Conservation (phyloP, 1,284 basidiomycete genomes). For the Tremellales sp. region DNA sequence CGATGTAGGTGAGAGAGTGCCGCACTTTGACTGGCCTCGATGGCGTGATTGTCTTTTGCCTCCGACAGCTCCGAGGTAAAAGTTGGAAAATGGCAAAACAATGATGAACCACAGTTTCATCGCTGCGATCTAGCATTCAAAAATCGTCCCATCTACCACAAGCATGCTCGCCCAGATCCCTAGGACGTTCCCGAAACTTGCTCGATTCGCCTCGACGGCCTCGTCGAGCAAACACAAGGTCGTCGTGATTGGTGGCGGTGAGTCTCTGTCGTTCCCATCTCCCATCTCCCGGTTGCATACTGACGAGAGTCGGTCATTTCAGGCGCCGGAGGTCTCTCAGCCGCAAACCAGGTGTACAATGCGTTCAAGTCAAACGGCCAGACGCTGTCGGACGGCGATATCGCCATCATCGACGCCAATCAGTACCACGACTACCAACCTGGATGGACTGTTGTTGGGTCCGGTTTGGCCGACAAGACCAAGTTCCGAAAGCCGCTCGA, state of each 20-base stretch:
- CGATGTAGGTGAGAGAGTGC: no score
- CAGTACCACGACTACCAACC: conserved; percentile 56
- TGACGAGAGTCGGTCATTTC: background rate
- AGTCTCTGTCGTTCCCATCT: conserved; percentile 14
- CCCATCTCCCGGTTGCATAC: background rate
- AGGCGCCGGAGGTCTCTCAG: conserved; percentile 74
- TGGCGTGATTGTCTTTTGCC: no score
- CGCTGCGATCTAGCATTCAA: background rate
- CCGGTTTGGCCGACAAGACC: conserved; percentile 65
- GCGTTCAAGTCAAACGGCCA: conserved; percentile 68
- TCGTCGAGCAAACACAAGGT: conserved; percentile 49
- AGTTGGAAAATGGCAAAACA: background rate
- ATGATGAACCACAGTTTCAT: background rate
- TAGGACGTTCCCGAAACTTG: conserved; percentile 11
- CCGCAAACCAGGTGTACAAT: conserved; percentile 78
- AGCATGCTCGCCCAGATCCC: conserved; percentile 1
- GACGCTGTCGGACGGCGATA: conserved; percentile 65
- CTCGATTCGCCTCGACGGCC: conserved; percentile 30
- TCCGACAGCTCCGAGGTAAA: background rate
- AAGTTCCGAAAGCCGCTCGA: conserved; percentile 67
- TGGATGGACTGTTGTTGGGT: conserved; percentile 88
- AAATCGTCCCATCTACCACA: background rate
- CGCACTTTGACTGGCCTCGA: no score
- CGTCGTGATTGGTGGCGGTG: conserved; percentile 50
- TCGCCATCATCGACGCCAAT: conserved; percentile 70